Percentiles rank a stretch among this genome's conserved stretches.
Evolutionary conservation across 345 rosid genomes (phyloP).

Genomic region (Atalantia buxifolia): DNA sequence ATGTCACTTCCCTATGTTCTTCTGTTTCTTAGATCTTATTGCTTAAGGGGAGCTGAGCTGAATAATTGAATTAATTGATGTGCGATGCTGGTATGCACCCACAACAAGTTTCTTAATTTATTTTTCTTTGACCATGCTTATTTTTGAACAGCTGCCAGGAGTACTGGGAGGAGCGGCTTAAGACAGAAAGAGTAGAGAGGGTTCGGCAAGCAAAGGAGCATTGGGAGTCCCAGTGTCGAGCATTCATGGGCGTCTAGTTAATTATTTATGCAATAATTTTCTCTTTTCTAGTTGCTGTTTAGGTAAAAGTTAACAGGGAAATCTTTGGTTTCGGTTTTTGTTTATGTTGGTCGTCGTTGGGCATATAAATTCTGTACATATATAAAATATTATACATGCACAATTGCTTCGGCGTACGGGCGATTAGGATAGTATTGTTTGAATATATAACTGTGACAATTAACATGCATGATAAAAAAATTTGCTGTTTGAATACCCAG

Average conservation of each 20-base stretch:
- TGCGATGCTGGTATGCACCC: neutral
- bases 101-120: neutral
- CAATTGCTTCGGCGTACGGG: neutral
- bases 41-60: neutral
- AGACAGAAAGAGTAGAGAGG: slow-evolving; percentile 68
- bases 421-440: neutral
- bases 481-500: neutral
- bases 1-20: neutral
- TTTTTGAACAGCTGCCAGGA: slow-evolving; percentile 54
- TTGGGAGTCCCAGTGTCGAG: slow-evolving; percentile 76
- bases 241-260: slow-evolving; percentile 55
- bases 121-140: neutral
- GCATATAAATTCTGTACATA: neutral
- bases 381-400: neutral
- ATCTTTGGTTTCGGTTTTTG: neutral
- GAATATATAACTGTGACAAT: too few relatives aligned
- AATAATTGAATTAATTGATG: neutral
- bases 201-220: slow-evolving; percentile 68
- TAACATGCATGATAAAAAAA: too few relatives aligned
- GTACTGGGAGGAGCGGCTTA: slow-evolving; percentile 71
- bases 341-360: neutral
- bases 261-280: neutral
- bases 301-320: neutral
- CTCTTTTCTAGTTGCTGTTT: neutral
- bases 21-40: neutral